These are phyloP conservation scores for Talaromyces sp. DNA, from an alignment of 2,329 filamentous ascomycete genomes.

Conservation along the genomic window DNA sequence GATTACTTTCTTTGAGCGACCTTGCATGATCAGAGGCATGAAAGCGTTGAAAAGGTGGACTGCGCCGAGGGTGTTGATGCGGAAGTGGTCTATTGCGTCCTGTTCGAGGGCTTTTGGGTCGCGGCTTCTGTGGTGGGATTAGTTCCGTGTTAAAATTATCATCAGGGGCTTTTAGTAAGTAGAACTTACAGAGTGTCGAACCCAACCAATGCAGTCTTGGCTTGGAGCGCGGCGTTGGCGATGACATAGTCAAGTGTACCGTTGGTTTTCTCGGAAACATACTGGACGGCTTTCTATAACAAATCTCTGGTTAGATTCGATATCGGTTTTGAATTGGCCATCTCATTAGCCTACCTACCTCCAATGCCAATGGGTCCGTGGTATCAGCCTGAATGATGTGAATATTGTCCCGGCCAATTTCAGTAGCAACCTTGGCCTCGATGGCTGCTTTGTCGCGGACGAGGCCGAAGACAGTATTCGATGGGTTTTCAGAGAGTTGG, in stretches of 20 bases:
- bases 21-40: slow-evolving; percentile 53
- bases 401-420: slow-evolving; percentile 47
- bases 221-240: slow-evolving; percentile 49
- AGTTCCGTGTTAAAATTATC: not conserved
- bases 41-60: slow-evolving; percentile 56
- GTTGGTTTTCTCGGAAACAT: slow-evolving; percentile 23
- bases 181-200: slow-evolving; percentile 41
- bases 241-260: slow-evolving; percentile 53
- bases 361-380: slow-evolving; percentile 21
- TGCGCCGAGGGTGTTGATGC: slow-evolving; percentile 54
- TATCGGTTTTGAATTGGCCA: slow-evolving; percentile 26
- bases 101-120: slow-evolving; percentile 37
- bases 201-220: slow-evolving; percentile 28
- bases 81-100: slow-evolving; percentile 36
- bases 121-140: slow-evolving; percentile 27
- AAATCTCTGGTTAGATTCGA: slow-evolving; percentile 21
- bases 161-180: not conserved
- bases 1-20: slow-evolving; percentile 56
- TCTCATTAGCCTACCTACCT: not conserved
- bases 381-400: slow-evolving; percentile 51
- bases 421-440: slow-evolving; percentile 45
- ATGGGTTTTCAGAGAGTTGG: slow-evolving; percentile 45
- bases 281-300: slow-evolving; percentile 12
- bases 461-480: slow-evolving; percentile 31
- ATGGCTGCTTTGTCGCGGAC: slow-evolving; percentile 50